Base-by-base conservation (phyloP, 768 basidiomycete species). In the Rhizopogon vulgaris region DNA sequence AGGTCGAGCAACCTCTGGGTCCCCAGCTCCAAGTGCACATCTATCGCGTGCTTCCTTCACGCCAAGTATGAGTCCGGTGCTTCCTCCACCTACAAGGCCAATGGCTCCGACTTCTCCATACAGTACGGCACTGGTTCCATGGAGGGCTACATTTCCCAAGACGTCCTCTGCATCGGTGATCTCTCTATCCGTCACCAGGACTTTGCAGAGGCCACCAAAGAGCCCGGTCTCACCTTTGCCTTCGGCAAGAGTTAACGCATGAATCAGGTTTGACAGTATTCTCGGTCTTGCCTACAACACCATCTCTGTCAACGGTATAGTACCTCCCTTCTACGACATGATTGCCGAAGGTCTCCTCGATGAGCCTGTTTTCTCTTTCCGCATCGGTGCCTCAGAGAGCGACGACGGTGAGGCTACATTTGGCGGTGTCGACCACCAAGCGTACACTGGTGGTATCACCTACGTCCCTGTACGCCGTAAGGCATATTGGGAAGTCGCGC, bases 401-500 rank as follows among this genome's bases (percentile, higher is more conserved):
- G 95, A 96, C 63, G 91, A 86, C 48, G 94, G 95, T 46, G 91
- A 93, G 67, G 91, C 87, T 32, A 71, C 86, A 52, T 98, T 98
- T 57, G 95, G 95, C 59, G 95, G 94, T 39, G 78, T 97, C 55
- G 94, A 99, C 67, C 48, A 69, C 10, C 59, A 59, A 24, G 87
- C 90, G 32, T 97, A 88, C 73, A 79, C 68, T 4, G 96, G 96
- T 67, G 74, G 84, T 63, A 78, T 99, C 54, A 62, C 68, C 22
- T 98, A 98, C 61, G 92, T 87, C 28, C 95, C 96, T 47, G 77
- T 99, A 48, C 85, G 94, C 60, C 83, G 92, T 60, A 93, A 90
- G 78, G 96, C 92, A 4, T 98, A 96, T 72, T 96, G 94, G 94
- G 95, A 98, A 71, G 92, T 98, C 41, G 93, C 95, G 67, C 85